Base-by-base conservation (phyloP, 371 early-diverging fungal genomes). In the Mucor racemosus region DNA sequence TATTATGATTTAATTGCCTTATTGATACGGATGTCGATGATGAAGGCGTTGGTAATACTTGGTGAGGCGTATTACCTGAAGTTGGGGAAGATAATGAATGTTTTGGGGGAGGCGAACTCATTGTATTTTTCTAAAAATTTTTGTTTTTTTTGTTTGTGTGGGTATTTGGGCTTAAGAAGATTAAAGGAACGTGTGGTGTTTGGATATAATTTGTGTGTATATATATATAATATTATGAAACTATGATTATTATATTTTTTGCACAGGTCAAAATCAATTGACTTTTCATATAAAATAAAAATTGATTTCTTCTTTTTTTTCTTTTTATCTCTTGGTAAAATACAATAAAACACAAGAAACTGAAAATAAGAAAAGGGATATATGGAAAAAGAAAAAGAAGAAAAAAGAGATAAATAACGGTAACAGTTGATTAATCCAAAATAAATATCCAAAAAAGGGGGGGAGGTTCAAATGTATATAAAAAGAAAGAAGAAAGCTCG, bases 1-100 rank as follows among this genome's bases (percentile, higher is more conserved):
- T 54, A 62, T 63, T 60, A 54, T 56, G 21, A 59, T 62, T 63
- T 50, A 62, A 11, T 53, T 66, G 67, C 40, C 72, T 60, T 50
- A 54, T 5, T 5, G 69, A 70, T 26, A 65, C 64, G 4, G 78
- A 73, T 21, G 76, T 72, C 31, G 81, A 80, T 19, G 73, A 74
- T 35, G 81, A 78, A 35, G 82, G 82, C 17, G 82, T 81, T 31
- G 82, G 82, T 59, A 81, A 57, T 21, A 81, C 73, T 7, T 71
- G 76, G 5, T 66, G 65, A 35, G 71, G 59, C 31, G 48, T 41
- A 41, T 66, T 67, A 46, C 63, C 67, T 17, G 77, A 69, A 7
- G 82, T 72, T 34, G 77, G 73, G 53, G 61, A 72, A 0, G 82
- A 77, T 76, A 76, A 74, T 72, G 82, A 76, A 59, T 78, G 77